Base-by-base conservation (phyloP, 2,329 filamentous ascomycete species). In the Lizonia empirigonia region DNA sequence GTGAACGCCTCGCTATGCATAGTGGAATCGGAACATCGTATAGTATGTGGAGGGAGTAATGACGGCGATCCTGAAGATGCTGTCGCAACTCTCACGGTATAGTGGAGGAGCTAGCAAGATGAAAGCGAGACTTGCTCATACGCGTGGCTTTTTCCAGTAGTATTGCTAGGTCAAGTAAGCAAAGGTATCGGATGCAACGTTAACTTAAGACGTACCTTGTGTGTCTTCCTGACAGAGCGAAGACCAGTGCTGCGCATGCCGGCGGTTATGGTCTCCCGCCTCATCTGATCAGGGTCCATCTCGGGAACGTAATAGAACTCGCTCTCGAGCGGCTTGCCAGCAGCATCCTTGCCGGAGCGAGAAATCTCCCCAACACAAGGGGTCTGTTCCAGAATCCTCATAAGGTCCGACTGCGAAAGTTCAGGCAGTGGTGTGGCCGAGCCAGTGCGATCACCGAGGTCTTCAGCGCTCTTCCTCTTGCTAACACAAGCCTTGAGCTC, bases 271-370 rank as follows among this genome's bases (percentile, higher is more conserved):
- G 91, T 89, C 45, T 90, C 83, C 42, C 89, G 85, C 53, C 93
- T 84, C 68, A 88, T 84, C 57, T 86, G 82, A 68, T 97, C 91
- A 2, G 82, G 79, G 69, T 99, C 94, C 66, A 85, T 82, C 72
- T 97, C 93, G 0, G 92, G 89, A 7, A 97, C 81, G 68, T 99
- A 99, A 76, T 97, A 97, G 73, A 95, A 97, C 73, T 99, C 92
- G 78, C 90, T 95, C 79, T 99, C 93, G 1, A 99, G 82, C 6
- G 87, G 78, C 77, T 97, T 94, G 61, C 94, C 94, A 0, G 94
- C 93, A 5, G 94, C 94, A 70, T 99, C 94, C 74, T 97, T 99
- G 69, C 94, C 94, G 71, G 93, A 87, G 30, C 94, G 87, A 42
- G 83, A 81, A 64, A 99, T 96, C 72, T 94, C 88, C 37, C 94